phyloP scores from a whole-genome alignment of 345 rosid species.

The Dimocarpus longan region DNA sequence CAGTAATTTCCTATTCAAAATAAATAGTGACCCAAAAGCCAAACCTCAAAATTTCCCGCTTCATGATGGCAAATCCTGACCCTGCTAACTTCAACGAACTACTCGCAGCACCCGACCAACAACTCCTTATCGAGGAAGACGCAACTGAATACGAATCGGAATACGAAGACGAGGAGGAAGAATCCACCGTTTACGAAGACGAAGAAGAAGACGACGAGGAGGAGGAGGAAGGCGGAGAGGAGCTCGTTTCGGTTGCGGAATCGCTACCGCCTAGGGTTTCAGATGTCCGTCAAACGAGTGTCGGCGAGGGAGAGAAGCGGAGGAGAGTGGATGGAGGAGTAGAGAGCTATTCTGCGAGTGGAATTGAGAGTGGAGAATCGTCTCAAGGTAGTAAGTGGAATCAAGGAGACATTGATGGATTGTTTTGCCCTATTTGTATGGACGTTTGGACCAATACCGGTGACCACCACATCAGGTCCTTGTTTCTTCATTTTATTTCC shows the following conservation, averaged over 20 bases:
- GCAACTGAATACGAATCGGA: constrained; percentile 15
- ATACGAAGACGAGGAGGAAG: background rate
- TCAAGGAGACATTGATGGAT: constrained; percentile 58
- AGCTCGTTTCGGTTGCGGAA: background rate
- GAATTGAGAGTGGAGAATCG: constrained; percentile 22
- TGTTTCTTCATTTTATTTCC: background rate
- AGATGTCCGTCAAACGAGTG: background rate
- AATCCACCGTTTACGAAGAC: constrained; percentile 19
- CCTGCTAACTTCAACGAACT: background rate
- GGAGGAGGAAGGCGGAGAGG: constrained; percentile 29
- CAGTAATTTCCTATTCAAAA: background rate
- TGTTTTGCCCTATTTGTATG: constrained; percentile 79
- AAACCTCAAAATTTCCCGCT: background rate
- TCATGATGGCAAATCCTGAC: background rate
- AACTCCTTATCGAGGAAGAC: background rate
- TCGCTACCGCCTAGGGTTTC: constrained; percentile 41
- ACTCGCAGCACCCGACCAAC: background rate
- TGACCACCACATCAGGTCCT: constrained; percentile 76
- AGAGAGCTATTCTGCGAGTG: constrained; percentile 29
- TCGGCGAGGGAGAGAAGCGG: constrained; percentile 38
- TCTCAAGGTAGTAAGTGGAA: constrained; percentile 56
- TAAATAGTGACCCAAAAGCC: background rate
- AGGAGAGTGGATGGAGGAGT: constrained; percentile 29
- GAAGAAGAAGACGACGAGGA: constrained; percentile 3
- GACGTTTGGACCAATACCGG: constrained; percentile 73